Evolutionary conservation across 768 basidiomycete species (phyloP).

Genomic region (Brasilioporus rufonigricans): DNA sequence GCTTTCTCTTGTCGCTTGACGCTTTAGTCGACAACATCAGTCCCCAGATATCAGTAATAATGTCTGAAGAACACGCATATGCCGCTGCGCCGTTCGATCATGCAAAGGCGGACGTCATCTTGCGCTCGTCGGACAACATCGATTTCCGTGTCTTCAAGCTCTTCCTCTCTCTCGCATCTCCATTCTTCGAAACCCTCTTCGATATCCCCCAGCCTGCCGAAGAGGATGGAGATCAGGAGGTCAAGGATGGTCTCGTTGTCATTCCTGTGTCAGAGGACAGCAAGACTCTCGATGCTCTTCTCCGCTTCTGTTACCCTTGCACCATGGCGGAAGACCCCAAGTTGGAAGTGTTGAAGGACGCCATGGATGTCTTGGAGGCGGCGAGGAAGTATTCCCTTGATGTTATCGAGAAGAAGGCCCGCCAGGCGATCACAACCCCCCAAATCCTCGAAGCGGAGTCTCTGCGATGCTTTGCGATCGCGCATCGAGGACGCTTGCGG

Average conservation of each 20-base stretch:
- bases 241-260: background rate
- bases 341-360: background rate
- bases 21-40: no score
- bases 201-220: slow-evolving; percentile 24
- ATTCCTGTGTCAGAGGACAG: background rate
- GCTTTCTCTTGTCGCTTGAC: background rate
- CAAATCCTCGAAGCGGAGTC: background rate
- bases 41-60: background rate
- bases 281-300: background rate
- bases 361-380: background rate
- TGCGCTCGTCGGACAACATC: background rate
- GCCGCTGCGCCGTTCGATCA: background rate
- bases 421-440: background rate
- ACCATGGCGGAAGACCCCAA: background rate
- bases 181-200: slow-evolving; percentile 13
- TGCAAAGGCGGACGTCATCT: background rate
- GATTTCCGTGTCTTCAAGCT: background rate
- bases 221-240: background rate
- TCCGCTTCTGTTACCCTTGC: background rate
- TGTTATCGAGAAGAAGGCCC: background rate
- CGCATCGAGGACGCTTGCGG: background rate
- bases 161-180: background rate
- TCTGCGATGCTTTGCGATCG: background rate
- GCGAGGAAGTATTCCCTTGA: background rate
- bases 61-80: background rate